Percentiles rank a stretch among this genome's conserved stretches.
Conservation (phyloP, 345 rosid genomes). For the Rhodamnia rubescens region DNA sequence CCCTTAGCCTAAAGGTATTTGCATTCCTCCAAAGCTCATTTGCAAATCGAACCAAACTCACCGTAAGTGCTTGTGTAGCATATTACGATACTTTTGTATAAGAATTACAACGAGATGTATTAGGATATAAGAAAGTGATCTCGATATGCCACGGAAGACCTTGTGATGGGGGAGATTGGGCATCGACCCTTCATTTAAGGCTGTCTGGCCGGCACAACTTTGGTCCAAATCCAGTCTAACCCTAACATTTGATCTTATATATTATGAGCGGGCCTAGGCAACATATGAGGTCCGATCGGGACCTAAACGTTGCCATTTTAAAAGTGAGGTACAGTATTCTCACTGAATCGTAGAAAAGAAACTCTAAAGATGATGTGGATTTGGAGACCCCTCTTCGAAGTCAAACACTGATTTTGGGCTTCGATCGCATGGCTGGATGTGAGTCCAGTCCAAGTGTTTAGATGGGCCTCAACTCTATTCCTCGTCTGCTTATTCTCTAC, state of each 20-base stretch:
- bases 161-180: background rate
- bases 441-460: background rate
- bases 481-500: too few relatives aligned
- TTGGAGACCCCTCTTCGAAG: background rate
- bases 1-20: too few relatives aligned
- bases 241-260: background rate
- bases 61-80: background rate
- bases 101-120: background rate
- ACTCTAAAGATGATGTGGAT: background rate
- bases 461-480: background rate
- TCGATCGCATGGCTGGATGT: background rate
- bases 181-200: background rate
- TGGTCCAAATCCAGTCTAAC: accelerated
- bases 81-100: background rate
- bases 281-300: background rate
- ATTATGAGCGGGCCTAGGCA: background rate
- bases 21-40: too few relatives aligned
- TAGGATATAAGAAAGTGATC: background rate
- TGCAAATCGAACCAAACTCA: too few relatives aligned
- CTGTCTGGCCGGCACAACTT: background rate
- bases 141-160: background rate
- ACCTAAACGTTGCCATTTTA: background rate
- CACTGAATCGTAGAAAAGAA: background rate
- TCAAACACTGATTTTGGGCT: background rate
- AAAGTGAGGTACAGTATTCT: background rate